Conservation (phyloP, 1,139 yeast genomes). For the Candida neerlandica region DNA sequence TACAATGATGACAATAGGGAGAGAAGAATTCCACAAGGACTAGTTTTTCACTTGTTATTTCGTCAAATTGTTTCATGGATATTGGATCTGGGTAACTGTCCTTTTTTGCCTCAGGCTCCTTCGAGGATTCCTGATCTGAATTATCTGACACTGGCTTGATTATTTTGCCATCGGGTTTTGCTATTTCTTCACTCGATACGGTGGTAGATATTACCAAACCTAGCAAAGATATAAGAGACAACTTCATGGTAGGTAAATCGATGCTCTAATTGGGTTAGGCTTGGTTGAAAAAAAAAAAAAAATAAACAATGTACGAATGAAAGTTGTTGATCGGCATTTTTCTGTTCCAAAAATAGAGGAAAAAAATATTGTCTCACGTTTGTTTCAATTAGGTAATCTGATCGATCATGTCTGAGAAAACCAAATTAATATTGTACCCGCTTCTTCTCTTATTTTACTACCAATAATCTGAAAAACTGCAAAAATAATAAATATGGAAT, state of each 20-base stretch:
- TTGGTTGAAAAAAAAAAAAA: background rate
- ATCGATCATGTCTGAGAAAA: background rate
- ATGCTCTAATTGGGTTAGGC: background rate
- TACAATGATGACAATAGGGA: slow-evolving; percentile 75
- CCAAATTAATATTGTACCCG: too few species aligned
- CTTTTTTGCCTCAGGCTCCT: background rate
- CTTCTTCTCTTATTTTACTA: too few species aligned
- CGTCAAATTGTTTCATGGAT: slow-evolving; percentile 44
- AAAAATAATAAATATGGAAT: background rate
- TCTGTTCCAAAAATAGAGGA: background rate
- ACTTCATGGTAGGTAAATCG: slow-evolving; percentile 4
- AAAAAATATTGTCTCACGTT: background rate
- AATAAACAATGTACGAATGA: background rate
- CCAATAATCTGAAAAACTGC: too few species aligned
- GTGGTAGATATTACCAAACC: background rate
- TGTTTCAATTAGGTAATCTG: background rate
- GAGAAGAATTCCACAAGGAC: slow-evolving; percentile 68
- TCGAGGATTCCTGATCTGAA: slow-evolving; percentile 8
- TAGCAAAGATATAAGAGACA: slow-evolving; percentile 4
- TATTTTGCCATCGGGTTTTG: background rate
- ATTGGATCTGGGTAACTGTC: slow-evolving; percentile 28
- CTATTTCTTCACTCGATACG: background rate
- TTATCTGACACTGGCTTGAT: background rate
- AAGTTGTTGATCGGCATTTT: slow-evolving; percentile 9
- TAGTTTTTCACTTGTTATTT: slow-evolving; percentile 44